Percentiles rank a stretch among this genome's conserved stretches.
Conservation (phyloP, 306 rosid genomes). For the Phaseolus lunatus region DNA sequence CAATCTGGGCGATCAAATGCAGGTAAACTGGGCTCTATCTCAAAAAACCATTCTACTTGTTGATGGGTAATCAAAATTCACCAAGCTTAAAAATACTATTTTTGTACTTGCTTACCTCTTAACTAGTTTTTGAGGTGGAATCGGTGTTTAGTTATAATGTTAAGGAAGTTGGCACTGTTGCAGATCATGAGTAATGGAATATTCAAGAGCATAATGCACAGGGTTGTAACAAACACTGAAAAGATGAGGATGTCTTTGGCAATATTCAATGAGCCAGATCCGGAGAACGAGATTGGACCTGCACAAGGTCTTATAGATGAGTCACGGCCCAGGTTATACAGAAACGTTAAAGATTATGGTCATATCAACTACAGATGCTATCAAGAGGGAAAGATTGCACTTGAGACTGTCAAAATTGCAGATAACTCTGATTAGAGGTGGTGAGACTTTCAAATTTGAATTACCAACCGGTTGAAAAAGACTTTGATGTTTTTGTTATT, state of each 20-base stretch:
- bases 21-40: constrained; percentile 46
- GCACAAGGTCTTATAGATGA: constrained; percentile 47
- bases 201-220: constrained; percentile 61
- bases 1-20: constrained; percentile 77
- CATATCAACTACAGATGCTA: constrained; percentile 52
- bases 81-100: not conserved
- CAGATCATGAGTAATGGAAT: constrained; percentile 69
- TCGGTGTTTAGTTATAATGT: not conserved
- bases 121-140: not conserved
- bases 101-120: not conserved
- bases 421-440: constrained; percentile 23
- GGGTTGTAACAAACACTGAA: constrained; percentile 56
- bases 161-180: constrained; percentile 1
- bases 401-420: constrained; percentile 51
- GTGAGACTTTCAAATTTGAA: constrained; percentile 31
- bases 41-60: not conserved
- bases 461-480: not conserved
- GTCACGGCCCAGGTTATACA: constrained; percentile 54
- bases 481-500: not conserved
- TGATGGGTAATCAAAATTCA: not conserved
- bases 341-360: constrained; percentile 52
- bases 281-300: constrained; percentile 61
- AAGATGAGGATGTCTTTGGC: constrained; percentile 61
- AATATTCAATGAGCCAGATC: constrained; percentile 53
- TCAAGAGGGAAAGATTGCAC: constrained; percentile 60